Conservation (phyloP, 768 basidiomycete genomes). For the Rhodosporidiobolus sp. region DNA sequence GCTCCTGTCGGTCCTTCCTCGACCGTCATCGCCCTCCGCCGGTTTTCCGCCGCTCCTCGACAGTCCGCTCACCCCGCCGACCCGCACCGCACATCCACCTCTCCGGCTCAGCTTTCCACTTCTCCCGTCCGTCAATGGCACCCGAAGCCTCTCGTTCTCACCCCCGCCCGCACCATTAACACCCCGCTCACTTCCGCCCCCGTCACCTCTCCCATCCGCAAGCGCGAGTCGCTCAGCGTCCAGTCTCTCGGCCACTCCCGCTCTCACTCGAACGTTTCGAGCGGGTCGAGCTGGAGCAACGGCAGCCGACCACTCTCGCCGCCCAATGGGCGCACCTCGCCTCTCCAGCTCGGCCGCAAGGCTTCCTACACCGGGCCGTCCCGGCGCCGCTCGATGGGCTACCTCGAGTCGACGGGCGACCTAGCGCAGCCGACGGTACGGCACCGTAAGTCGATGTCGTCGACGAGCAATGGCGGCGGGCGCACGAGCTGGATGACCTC, state of each 20-base stretch:
- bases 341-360: not conserved
- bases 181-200: conserved; percentile 1
- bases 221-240: not conserved
- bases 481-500: not conserved
- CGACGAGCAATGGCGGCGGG: not conserved
- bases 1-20: not conserved
- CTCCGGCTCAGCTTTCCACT: not conserved
- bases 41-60: not conserved
- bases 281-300: not conserved
- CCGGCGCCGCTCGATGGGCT: conserved; percentile 12
- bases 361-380: not conserved
- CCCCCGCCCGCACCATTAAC: conserved; percentile 23
- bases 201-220: not conserved
- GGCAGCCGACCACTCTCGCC: conserved; percentile 9
- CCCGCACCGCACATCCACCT: not conserved
- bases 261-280: not conserved
- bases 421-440: not conserved
- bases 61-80: not conserved
- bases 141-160: conserved; percentile 35
- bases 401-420: conserved; percentile 2
- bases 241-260: not conserved
- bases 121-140: not conserved
- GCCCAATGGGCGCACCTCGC: not conserved
- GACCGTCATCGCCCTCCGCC: not conserved
- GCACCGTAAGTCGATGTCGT: not conserved